Evolutionary conservation across 2,329 filamentous ascomycete genomes (phyloP).

Genomic region (Juglanconis juglandina): DNA sequence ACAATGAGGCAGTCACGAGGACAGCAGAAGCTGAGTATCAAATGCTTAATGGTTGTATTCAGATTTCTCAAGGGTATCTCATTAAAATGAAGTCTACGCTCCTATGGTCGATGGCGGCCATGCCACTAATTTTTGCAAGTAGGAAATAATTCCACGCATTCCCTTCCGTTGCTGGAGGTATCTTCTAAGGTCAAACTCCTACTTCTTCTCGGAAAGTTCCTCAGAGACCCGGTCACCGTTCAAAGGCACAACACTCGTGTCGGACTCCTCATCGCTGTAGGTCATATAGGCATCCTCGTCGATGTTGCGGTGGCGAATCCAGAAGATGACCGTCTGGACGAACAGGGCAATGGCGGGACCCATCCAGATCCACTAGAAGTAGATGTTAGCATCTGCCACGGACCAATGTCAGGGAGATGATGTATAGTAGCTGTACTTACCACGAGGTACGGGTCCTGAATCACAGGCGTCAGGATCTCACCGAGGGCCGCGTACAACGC

Average conservation of each 20-base stretch:
- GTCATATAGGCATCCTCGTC: slow-evolving; percentile 46
- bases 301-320: slow-evolving; percentile 41
- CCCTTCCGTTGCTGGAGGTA: not conserved
- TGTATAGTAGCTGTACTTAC: slow-evolving; percentile 9
- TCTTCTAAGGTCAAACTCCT: not conserved
- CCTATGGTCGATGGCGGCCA: not conserved
- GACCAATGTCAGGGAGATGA: not conserved
- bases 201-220: not conserved
- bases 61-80: not conserved
- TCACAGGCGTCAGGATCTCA: slow-evolving; percentile 39
- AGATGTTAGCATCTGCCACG: not conserved
- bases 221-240: not conserved
- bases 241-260: not conserved
- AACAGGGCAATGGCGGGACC: slow-evolving; percentile 46
- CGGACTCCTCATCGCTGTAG: slow-evolving; percentile 22
- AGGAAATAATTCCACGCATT: not conserved
- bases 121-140: not conserved
- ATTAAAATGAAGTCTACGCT: not conserved
- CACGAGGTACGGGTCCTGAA: slow-evolving; percentile 40
- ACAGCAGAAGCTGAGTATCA: no score
- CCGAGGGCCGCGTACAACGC: slow-evolving; percentile 52
- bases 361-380: slow-evolving; percentile 35
- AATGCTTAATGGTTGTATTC: no score
- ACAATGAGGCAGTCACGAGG: no score
- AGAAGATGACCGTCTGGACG: slow-evolving; percentile 46